Evolutionary conservation across 179 eudicot genomes (phyloP), one percentile per base, ranked within the genome.

Genomic region (Spinacia oleracea): DNA sequence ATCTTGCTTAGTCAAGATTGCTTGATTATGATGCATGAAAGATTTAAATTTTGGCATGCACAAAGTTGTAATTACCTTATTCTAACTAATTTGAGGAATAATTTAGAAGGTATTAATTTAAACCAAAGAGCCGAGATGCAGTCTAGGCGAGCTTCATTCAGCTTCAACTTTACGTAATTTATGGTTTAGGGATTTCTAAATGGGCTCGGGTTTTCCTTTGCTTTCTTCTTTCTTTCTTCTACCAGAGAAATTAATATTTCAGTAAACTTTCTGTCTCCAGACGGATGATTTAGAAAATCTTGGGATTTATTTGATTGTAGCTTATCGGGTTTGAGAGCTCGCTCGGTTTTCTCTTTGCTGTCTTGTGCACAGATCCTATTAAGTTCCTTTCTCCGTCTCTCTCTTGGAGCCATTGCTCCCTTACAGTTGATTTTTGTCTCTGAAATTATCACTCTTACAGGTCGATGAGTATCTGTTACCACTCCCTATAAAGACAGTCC

Each of bases 401-500:
- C n/a, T n/a, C n/a, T n/a, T 1, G 23, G 5, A 27, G 14, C 6
- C 11, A 59, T 59, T 59, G 65, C 65, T 59, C 16, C 32, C 50
- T 38, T 59, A 53, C 40, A 11, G 58, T 70, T 64, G 40, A 23
- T 9, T 23, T 66, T 60, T 43, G 31, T 80, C n/a, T 78, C 35
- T 43, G 62, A 55, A 27, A 42, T 83, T 65, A 67, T 64, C 18
- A n/a, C 65, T n/a, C 46, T 86, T 78, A 21, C 88, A 96, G 99
- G 98, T 90, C 85, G 92, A 92, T 78, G 90, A 89, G 82, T 89
- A 90, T 84, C 77, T 96, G 80, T 58, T 77, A 42, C 81, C 85
- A 66, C 90, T 96, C 73, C 96, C 97, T 80, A 89, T 96, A 73
- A 96, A 91, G 86, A 89, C 90, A 75, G 96, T 93, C 75, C 99